Evolutionary conservation across 2,329 filamentous ascomycete genomes (phyloP).

Genomic region (Penicillium sp.): DNA sequence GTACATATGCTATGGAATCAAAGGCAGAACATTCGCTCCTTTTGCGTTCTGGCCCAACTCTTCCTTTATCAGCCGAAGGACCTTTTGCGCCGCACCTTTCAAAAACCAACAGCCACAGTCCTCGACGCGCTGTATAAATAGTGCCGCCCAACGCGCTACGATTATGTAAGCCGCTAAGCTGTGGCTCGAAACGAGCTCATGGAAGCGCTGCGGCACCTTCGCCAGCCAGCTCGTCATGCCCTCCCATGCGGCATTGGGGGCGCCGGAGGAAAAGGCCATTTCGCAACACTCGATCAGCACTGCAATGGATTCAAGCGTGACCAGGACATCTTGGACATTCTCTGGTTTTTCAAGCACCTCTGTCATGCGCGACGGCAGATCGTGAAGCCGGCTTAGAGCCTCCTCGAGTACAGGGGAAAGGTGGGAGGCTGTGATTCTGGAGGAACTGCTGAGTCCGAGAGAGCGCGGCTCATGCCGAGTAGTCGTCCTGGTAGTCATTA

Average conservation of each 20-base stretch:
- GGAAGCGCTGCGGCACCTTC: slow-evolving; percentile 1
- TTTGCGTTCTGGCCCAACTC: background rate
- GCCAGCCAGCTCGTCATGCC: slow-evolving; percentile 8
- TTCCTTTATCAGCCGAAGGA: background rate
- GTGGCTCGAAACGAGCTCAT: background rate
- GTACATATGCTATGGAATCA: background rate
- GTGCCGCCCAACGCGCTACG: slow-evolving; percentile 11
- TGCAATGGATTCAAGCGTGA: background rate
- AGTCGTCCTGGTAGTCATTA: background rate
- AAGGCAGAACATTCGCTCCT: background rate
- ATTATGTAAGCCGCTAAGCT: background rate
- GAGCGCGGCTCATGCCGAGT: no score
- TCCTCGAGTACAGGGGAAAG: background rate
- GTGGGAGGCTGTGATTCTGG: background rate
- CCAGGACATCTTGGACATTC: slow-evolving; percentile 2
- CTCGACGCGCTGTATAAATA: slow-evolving; percentile 7
- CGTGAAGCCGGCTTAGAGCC: background rate
- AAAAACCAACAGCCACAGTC: slow-evolving; percentile 12
- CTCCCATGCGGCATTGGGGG: background rate
- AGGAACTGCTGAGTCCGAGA: background rate
- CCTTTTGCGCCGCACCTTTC: background rate
- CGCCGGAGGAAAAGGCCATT: background rate
- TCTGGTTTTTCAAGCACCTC: slow-evolving; percentile 6
- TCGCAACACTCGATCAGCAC: slow-evolving; percentile 9
- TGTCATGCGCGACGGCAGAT: slow-evolving; percentile 12